Percentiles rank a stretch among this genome's conserved stretches.
These are phyloP conservation scores for Lipomyces yamadae DNA, from an alignment of 805 yeast species.

Conservation along the genomic window DNA sequence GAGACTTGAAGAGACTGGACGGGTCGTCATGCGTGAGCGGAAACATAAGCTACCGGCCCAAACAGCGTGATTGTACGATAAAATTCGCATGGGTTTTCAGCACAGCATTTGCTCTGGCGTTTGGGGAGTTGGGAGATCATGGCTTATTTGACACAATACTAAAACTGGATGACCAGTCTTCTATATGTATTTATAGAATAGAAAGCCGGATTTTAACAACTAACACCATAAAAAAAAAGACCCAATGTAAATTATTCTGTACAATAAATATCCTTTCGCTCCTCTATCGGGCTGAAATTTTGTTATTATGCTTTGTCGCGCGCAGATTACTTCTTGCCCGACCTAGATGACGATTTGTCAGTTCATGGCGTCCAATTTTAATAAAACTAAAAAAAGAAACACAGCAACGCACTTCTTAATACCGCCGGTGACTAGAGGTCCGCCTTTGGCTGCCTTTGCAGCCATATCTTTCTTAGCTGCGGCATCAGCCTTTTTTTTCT, in stretches of 20 bases:
- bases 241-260: background rate
- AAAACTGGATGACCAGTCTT: background rate
- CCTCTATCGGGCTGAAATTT: background rate
- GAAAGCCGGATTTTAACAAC: background rate
- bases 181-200: background rate
- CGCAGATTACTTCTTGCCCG: conserved; percentile 35
- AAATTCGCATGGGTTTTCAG: background rate
- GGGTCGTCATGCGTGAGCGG: conserved; percentile 32
- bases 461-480: conserved; percentile 91
- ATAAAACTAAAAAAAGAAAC: no score
- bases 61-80: background rate
- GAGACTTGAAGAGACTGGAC: conserved; percentile 23
- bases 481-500: conserved; percentile 93
- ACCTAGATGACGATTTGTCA: conserved; percentile 26
- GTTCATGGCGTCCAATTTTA: no score
- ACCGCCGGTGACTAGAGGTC: conserved; percentile 92
- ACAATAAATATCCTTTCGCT: background rate
- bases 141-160: background rate
- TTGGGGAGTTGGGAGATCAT: background rate
- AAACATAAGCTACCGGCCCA: conserved; percentile 10
- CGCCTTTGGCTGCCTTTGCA: conserved; percentile 83
- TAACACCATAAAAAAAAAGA: conserved; percentile 1
- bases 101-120: conserved; percentile 1
- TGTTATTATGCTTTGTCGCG: no score
- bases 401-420: conserved; percentile 78